Base-by-base conservation (phyloP, 495 filamentous ascomycete genomes). In the Neurospora sp. region DNA sequence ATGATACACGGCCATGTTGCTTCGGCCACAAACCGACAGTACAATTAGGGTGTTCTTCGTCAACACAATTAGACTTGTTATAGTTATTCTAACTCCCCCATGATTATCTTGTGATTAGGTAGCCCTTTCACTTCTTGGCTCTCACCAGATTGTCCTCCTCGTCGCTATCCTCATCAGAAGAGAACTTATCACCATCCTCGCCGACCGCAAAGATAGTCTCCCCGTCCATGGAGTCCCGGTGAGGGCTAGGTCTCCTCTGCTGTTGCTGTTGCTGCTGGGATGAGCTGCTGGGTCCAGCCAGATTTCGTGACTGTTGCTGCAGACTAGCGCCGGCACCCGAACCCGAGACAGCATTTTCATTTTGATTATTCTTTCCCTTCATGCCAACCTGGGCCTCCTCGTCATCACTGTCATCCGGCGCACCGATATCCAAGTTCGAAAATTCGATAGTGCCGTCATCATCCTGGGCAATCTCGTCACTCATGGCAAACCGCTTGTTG, bases 401-500 rank as follows among this genome's bases (percentile, higher is more conserved):
- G 40, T 88, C 85, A 76, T 98, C 95, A 62, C 94, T 87, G 79
- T 93, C 86, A 39, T 87, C 86, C 7, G 84, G 84, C n/a, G 81
- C 92, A 37, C 93, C 93, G 69, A 99, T 92, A 43, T 94, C 94
- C 15, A 82, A 70, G 73, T 82, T 82, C 70, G 92, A 92, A 76
- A 99, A 97, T 80, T 99, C 96, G 77, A 99, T 98, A 13, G 94
- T 96, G 34, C 87, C 88, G 78, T 98, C 96, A 77, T 99, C 96
- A 81, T 99, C 94, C 88, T 98, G 96, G 8, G 96, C 96, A 78
- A 99, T 90, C 89, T 99, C 96, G 77, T 99, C 96, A 83, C 92
- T 95, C 96, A 99, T 99, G 39, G 96, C 96, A 79, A 99, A 99
- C 73, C 96, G 89, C 77, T 95, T 87, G 84, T 99, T 99, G 82